These are phyloP conservation scores for Aplosporella prunicola DNA, from an alignment of 2,329 filamentous ascomycete species.

Conservation along the genomic window DNA sequence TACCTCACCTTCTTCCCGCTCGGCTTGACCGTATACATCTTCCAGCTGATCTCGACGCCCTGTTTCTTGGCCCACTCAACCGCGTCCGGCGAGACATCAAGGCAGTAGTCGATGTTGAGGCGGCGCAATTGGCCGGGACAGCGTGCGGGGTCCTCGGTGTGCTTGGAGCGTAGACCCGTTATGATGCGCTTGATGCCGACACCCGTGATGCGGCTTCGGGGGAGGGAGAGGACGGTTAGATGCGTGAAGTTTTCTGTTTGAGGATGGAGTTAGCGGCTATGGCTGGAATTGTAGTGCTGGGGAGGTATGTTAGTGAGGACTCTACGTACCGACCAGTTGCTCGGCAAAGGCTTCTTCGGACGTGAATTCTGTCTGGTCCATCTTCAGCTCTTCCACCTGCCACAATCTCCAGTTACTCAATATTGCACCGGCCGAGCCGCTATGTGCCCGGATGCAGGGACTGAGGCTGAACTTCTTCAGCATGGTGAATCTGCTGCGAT, in stretches of 20 bases:
- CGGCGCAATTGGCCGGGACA: not conserved
- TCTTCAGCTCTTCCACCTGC: conserved; percentile 1
- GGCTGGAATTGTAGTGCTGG: not conserved
- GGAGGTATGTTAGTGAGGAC: too few relatives aligned
- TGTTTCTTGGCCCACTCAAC: conserved; percentile 7
- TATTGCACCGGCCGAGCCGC: not conserved
- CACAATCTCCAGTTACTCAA: not conserved
- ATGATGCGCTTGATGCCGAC: conserved; percentile 6
- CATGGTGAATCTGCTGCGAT: not conserved
- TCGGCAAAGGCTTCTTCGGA: conserved; percentile 1
- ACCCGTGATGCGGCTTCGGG: conserved; percentile 6
- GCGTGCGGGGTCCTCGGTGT: too few relatives aligned
- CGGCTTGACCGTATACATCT: not conserved
- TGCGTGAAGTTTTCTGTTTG: not conserved
- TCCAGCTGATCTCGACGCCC: conserved; percentile 3
- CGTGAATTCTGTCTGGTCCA: not conserved
- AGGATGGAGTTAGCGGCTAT: not conserved
- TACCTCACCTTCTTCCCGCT: conserved; percentile 2
- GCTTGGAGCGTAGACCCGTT: not conserved
- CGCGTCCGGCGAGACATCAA: conserved; percentile 1
- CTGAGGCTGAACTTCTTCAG: not conserved
- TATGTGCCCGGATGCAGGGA: too few relatives aligned
- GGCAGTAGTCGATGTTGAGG: conserved; percentile 5
- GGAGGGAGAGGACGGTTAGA: conserved; percentile 4
- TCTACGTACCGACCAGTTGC: not conserved